A percentile compares a stretch with the other conserved stretches of the same genome.
phyloP scores from a whole-genome alignment of 352 stramenopile genomes.

The Globisporangium yorkense region DNA sequence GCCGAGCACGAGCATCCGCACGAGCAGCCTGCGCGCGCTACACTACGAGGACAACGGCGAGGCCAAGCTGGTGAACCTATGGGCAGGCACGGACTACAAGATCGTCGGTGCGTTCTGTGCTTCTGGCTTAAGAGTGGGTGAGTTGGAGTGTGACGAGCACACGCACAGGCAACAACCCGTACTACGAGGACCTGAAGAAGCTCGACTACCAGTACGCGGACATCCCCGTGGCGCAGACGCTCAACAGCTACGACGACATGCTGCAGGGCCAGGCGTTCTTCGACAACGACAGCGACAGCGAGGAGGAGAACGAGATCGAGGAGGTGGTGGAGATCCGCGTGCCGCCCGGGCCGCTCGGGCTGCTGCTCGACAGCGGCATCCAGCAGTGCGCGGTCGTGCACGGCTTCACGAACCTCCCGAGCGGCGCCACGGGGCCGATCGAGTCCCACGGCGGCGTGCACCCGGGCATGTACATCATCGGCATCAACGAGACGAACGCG shows the following conservation, averaged over 20 bases:
- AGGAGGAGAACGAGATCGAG: constrained; percentile 75
- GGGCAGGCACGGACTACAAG: constrained; percentile 78
- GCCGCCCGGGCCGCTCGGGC: constrained; percentile 60
- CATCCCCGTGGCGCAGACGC: constrained; percentile 32
- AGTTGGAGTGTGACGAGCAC: too few relatives aligned
- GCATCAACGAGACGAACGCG: constrained; percentile 82
- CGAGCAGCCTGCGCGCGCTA: constrained; percentile 64
- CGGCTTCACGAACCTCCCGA: constrained; percentile 66
- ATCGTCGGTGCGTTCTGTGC: constrained; percentile 39
- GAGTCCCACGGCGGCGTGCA: constrained; percentile 57
- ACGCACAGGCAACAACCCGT: constrained; percentile 36
- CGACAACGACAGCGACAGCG: constrained; percentile 76
- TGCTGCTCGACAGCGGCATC: constrained; percentile 74
- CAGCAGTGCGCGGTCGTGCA: constrained; percentile 76
- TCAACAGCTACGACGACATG: constrained; percentile 48
- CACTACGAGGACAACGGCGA: constrained; percentile 77
- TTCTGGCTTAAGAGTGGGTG: background rate
- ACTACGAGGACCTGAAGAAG: constrained; percentile 66
- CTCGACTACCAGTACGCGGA: constrained; percentile 70
- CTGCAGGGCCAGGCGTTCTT: constrained; percentile 74
- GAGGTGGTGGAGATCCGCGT: constrained; percentile 70
- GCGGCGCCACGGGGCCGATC: constrained; percentile 56
- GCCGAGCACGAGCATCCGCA: constrained; percentile 68
- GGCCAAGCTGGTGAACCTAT: constrained; percentile 75
- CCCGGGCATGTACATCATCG: constrained; percentile 82